Evolutionary conservation across 768 basidiomycete genomes (phyloP).

Genomic region (Pleurotus citrinopileatus): DNA sequence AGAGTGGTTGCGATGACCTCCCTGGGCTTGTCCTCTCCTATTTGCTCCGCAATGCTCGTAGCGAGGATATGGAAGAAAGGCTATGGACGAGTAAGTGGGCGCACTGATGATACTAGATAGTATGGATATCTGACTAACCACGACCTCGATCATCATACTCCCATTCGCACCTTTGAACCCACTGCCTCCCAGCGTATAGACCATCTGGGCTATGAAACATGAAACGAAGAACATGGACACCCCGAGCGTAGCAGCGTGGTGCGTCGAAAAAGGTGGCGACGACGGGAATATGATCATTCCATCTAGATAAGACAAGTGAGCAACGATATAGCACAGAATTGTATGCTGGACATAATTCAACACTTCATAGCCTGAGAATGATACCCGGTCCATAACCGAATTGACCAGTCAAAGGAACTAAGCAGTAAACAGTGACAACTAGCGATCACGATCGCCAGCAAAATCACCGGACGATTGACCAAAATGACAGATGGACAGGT

Average conservation of each 20-base stretch:
- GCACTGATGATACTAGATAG: too few relatives aligned
- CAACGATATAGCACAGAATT: background rate
- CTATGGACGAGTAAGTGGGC: constrained; percentile 29
- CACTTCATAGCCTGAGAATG: too few relatives aligned
- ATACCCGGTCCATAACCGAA: too few relatives aligned
- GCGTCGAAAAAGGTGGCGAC: constrained; percentile 67
- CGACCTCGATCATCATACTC: constrained; percentile 99
- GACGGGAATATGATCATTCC: constrained; percentile 97
- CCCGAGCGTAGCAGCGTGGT: constrained; percentile 72
- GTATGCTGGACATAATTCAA: too few relatives aligned
- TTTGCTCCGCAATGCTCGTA: constrained; percentile 63
- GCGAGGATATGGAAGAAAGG: constrained; percentile 96
- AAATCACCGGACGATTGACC: too few relatives aligned
- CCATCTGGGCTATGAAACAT: constrained; percentile 73
- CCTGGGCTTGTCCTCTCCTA: constrained; percentile 65
- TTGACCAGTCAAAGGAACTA: too few relatives aligned
- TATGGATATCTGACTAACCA: constrained; percentile 49
- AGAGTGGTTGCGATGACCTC: constrained; percentile 91
- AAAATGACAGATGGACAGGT: too few relatives aligned
- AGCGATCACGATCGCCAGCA: background rate
- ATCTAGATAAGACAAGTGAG: constrained; percentile 40
- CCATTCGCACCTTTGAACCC: constrained; percentile 89
- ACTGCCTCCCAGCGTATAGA: constrained; percentile 84
- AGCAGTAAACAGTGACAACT: too few relatives aligned
- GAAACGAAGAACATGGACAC: constrained; percentile 96